A percentile compares a stretch with the other conserved stretches of the same genome.
Evolutionary conservation across 352 stramenopile species (phyloP).

Genomic region (Albugo laibachii): DNA sequence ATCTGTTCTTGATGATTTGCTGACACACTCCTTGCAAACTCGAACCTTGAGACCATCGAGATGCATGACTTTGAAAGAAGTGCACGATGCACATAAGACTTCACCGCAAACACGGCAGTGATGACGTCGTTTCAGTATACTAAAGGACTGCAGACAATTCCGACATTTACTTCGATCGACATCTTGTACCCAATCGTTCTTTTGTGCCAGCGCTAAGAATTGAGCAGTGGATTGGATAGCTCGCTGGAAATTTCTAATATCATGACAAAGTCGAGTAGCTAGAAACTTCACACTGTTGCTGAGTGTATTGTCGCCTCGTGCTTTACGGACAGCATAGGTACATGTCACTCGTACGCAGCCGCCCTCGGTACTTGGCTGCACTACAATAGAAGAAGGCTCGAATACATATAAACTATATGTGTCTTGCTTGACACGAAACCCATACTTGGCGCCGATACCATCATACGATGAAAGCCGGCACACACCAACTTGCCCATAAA

Average conservation of each 20-base stretch:
- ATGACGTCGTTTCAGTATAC: slow-evolving; percentile 60
- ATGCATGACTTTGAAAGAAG: slow-evolving; percentile 34
- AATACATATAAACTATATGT: slow-evolving; percentile 62
- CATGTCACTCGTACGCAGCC: slow-evolving; percentile 20
- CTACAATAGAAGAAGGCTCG: slow-evolving; percentile 14
- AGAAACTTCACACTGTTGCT: too few relatives aligned
- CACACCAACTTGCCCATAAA: slow-evolving; percentile 43
- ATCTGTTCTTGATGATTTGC: too few relatives aligned
- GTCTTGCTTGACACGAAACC: slow-evolving; percentile 49
- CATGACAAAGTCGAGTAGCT: too few relatives aligned
- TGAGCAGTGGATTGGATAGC: too few relatives aligned
- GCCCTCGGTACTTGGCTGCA: too few relatives aligned
- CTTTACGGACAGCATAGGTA: slow-evolving; percentile 65
- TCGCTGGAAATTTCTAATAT: too few relatives aligned
- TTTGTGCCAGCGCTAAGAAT: slow-evolving; percentile 4
- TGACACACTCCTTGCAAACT: too few relatives aligned
- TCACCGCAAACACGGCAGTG: slow-evolving; percentile 75
- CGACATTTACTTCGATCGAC: slow-evolving; percentile 57
- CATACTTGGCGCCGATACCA: slow-evolving; percentile 45
- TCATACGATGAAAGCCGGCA: slow-evolving; percentile 71
- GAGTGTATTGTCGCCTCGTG: slow-evolving; percentile 1
- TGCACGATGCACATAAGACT: slow-evolving; percentile 62
- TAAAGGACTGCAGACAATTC: slow-evolving; percentile 55
- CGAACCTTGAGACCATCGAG: too few relatives aligned
- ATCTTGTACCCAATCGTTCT: slow-evolving; percentile 67